phyloP scores from a whole-genome alignment of 768 basidiomycete genomes.

The Phanerochaete sordida region DNA sequence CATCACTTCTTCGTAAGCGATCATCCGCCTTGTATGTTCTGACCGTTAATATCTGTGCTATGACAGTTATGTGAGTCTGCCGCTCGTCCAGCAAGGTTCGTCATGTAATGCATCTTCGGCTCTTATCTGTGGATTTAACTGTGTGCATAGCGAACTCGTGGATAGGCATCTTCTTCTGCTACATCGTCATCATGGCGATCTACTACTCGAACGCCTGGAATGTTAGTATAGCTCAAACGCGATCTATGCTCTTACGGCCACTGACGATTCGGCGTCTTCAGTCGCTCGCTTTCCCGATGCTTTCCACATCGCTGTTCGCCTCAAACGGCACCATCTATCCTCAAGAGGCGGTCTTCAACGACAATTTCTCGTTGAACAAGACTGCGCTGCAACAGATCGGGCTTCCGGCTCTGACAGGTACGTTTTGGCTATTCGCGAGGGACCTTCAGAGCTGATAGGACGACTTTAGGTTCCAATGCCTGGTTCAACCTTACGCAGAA shows the following conservation, averaged over 20 bases:
- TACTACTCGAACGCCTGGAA: slow-evolving; percentile 64
- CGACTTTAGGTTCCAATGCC: slow-evolving; percentile 41
- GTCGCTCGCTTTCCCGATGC: slow-evolving; percentile 54
- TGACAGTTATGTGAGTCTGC: slow-evolving; percentile 41
- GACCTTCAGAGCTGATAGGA: neutral
- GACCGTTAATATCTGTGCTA: neutral
- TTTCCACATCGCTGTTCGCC: slow-evolving; percentile 56
- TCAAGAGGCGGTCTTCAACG: slow-evolving; percentile 50
- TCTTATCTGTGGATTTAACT: neutral
- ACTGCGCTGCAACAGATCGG: slow-evolving; percentile 50
- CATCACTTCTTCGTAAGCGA: slow-evolving; percentile 39
- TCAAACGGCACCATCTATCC: slow-evolving; percentile 52
- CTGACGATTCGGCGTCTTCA: slow-evolving; percentile 17
- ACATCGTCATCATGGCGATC: slow-evolving; percentile 48
- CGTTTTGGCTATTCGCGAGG: neutral
- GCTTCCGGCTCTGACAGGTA: slow-evolving; percentile 31
- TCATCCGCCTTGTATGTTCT: neutral
- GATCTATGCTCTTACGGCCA: too few species aligned
- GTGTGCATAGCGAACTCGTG: slow-evolving; percentile 47
- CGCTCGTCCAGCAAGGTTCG: slow-evolving; percentile 53
- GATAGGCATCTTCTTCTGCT: slow-evolving; percentile 51
- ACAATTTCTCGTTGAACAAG: slow-evolving; percentile 48
- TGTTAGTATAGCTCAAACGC: slow-evolving; percentile 38
- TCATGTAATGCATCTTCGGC: neutral
- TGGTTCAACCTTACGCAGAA: slow-evolving; percentile 48